phyloP scores from a whole-genome alignment of 441 rosid species.

The Bruguiera hainesii region DNA sequence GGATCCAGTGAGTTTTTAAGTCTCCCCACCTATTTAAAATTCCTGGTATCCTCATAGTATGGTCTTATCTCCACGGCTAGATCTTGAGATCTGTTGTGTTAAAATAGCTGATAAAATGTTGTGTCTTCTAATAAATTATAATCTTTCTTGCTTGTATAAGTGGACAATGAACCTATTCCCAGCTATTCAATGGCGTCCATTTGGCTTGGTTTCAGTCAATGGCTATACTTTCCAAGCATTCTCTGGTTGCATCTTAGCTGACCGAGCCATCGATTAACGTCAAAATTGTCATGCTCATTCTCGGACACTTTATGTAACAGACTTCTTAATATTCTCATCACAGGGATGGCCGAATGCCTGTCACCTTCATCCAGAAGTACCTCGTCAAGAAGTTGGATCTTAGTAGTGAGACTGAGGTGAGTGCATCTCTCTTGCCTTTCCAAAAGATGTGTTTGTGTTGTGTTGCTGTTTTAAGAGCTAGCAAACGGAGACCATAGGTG shows the following conservation, averaged over 20 bases:
- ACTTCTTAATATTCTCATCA: slow-evolving; percentile 7
- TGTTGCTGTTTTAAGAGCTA: background rate
- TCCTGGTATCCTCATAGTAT: background rate
- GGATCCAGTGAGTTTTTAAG: slow-evolving; percentile 59
- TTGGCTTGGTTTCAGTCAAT: too few species aligned
- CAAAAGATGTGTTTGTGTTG: background rate
- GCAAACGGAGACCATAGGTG: background rate
- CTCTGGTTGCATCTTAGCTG: background rate
- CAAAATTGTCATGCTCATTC: background rate
- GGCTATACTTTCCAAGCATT: background rate
- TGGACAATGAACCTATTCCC: too few species aligned
- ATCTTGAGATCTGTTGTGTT: background rate
- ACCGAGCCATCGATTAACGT: background rate
- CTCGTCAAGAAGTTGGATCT: slow-evolving; percentile 65
- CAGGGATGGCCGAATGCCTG: slow-evolving; percentile 70
- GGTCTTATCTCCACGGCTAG: background rate
- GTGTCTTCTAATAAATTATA: too few species aligned
- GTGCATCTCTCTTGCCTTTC: slow-evolving; percentile 12
- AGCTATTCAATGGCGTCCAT: too few species aligned
- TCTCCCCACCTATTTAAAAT: slow-evolving; percentile 6
- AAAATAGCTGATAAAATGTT: too few species aligned
- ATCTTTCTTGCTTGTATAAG: too few species aligned
- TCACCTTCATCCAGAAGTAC: slow-evolving; percentile 66
- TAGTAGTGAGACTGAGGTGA: slow-evolving; percentile 54
- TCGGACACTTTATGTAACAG: background rate